Conservation (phyloP, 345 rosid genomes). For the Psidium friedrichsthalianum region DNA sequence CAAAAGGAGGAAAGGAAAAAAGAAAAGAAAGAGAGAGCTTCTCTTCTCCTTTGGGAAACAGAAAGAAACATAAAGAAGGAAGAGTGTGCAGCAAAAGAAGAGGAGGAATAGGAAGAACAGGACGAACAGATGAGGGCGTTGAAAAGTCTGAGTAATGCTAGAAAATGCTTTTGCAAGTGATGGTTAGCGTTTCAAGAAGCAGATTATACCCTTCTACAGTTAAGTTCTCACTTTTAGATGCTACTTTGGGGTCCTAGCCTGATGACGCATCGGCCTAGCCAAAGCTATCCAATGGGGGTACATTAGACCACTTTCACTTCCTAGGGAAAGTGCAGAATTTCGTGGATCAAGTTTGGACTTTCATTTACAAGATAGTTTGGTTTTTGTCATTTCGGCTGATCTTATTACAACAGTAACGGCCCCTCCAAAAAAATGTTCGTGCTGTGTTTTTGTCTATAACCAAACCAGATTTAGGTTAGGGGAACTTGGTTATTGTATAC, state of each 20-base stretch:
- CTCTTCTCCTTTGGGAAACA: no score
- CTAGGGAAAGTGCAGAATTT: neutral
- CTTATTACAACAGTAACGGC: neutral
- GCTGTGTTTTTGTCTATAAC: neutral
- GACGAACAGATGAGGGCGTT: neutral
- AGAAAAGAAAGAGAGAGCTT: neutral
- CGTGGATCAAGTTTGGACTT: neutral
- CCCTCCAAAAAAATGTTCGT: neutral
- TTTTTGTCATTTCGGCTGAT: neutral
- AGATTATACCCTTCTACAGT: neutral
- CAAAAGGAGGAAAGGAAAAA: neutral
- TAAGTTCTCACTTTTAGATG: neutral
- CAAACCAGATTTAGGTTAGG: neutral
- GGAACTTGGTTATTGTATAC: neutral
- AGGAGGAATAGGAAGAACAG: neutral
- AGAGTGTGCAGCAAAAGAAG: neutral
- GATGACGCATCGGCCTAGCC: neutral
- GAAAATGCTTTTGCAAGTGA: neutral
- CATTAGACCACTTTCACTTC: neutral
- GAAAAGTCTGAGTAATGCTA: neutral
- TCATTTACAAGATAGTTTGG: neutral
- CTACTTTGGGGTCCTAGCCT: neutral
- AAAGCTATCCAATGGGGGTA: neutral
- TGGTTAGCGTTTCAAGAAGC: neutral
- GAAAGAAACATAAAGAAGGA: neutral